Evolutionary conservation across 306 rosid genomes (phyloP).

Genomic region (Quercus alba): DNA sequence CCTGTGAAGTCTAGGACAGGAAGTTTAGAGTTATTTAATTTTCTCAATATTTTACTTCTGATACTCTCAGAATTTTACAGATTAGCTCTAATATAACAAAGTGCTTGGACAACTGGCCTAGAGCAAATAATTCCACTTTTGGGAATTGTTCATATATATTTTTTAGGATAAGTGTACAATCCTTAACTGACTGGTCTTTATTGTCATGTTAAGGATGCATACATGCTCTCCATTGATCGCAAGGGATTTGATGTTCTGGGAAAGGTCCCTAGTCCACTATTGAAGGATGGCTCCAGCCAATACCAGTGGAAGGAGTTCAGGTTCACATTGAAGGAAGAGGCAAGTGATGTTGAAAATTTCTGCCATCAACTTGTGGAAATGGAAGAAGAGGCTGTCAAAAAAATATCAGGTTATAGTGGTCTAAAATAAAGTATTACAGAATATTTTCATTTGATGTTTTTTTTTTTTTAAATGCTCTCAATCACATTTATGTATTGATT

Average conservation of each 20-base stretch:
- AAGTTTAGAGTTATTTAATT: neutral
- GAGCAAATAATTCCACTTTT: neutral
- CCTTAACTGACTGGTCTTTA: conserved; percentile 12
- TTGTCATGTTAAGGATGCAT: conserved; percentile 63
- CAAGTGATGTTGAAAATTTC: conserved; percentile 53
- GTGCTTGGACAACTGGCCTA: neutral
- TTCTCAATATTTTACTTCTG: neutral
- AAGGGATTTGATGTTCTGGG: conserved; percentile 80
- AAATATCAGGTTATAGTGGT: conserved; percentile 68
- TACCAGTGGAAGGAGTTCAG: conserved; percentile 77
- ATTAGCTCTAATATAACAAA: neutral
- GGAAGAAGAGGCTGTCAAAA: conserved; percentile 73
- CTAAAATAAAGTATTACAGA: conserved; percentile 18
- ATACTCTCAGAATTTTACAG: neutral
- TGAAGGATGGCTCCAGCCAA: conserved; percentile 45
- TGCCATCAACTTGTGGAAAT: conserved; percentile 71
- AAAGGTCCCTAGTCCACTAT: conserved; percentile 41
- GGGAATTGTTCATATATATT: neutral
- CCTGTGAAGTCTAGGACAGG: neutral
- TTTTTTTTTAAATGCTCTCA: too few species aligned
- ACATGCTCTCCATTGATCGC: conserved; percentile 55
- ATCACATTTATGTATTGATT: neutral
- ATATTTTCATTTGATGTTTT: neutral
- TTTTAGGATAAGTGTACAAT: neutral
- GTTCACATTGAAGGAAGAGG: conserved; percentile 60